Evolutionary conservation across 2,329 filamentous ascomycete genomes (phyloP), one percentile per base, ranked within the genome.

Genomic region (Fusarium annulatum): DNA sequence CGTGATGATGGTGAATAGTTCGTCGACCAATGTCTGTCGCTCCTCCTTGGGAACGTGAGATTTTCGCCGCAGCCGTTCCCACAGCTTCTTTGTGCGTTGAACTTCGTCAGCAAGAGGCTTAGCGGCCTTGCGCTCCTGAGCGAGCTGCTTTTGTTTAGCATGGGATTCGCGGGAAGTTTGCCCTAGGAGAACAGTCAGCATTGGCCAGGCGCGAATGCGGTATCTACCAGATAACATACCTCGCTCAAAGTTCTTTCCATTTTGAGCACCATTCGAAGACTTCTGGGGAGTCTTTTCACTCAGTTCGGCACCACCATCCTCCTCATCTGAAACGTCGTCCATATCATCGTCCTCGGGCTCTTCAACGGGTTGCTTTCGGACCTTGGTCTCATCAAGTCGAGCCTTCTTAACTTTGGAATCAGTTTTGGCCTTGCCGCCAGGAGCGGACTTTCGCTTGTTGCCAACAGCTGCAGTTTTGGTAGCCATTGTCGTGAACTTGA

Each of bases 41-140:
- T 99, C 95, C 43, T 97, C 94, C 78, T 92, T 91, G 45, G 95
- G 93, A 3, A 99, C 94, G 78, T 98, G 94, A 6, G 95, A 97
- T 85, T 98, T 98, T 77, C 94, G 88, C 74, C 96, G 92, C 80
- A 99, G 85, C 70, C 93, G 90, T 86, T 99, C 96, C 97, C 96
- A 99, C 60, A 99, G 89, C 86, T 98, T 97, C 88, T 99, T 99
- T 61, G 94, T 93, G 71, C 95, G 92, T 72, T 92, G 90, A 74
- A 98, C 91, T 79, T 93, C 90, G 81, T 98, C 95, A 80, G 96
- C 95, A 76, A 98, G 92, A 30, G 96, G 96, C 85, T 98, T 98
- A 48, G 93, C 92, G 42, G 94, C 92, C 86, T 95, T 98, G 76
- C 97, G 94, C 81, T 98, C 96, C 79, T 91, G 92, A 30, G 91